Conservation (phyloP, 2,329 filamentous ascomycete species). For the Aspergillus nomiae region DNA sequence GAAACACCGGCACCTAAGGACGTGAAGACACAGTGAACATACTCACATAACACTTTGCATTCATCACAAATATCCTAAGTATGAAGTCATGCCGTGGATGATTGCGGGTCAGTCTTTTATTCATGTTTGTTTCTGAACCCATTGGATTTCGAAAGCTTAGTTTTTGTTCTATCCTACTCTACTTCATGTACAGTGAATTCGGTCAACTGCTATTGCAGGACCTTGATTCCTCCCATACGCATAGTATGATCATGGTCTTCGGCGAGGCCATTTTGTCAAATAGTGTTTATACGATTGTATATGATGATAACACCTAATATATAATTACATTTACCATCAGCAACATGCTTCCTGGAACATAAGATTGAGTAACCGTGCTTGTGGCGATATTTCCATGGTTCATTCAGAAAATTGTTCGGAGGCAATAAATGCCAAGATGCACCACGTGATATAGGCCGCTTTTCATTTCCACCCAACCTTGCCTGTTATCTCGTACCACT, state of each 20-base stretch:
- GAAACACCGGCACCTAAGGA: constrained; percentile 42
- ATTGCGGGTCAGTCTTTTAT: background rate
- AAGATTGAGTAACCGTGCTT: background rate
- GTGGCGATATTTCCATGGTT: background rate
- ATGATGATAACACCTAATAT: constrained; percentile 22
- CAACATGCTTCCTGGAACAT: background rate
- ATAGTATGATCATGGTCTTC: background rate
- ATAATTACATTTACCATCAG: constrained; percentile 18
- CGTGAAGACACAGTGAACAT: constrained; percentile 37
- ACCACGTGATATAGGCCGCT: background rate
- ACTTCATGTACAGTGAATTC: constrained; percentile 21
- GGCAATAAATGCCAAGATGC: background rate
- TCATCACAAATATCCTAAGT: background rate
- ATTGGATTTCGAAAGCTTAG: background rate
- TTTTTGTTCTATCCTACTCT: constrained; percentile 3
- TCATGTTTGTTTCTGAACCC: background rate
- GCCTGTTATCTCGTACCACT: constrained; percentile 10
- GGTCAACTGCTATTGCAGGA: constrained; percentile 3
- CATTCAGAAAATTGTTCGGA: background rate
- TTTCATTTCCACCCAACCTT: constrained; percentile 7
- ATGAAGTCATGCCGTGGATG: constrained; percentile 20
- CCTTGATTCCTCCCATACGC: background rate
- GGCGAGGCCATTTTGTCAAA: constrained; percentile 8
- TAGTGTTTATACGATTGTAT: constrained; percentile 21
- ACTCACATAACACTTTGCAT: background rate